Percentiles rank a stretch among this genome's conserved stretches.
Evolutionary conservation across 2,329 filamentous ascomycete species (phyloP).

Genomic region (Dothideomycetes sp.): DNA sequence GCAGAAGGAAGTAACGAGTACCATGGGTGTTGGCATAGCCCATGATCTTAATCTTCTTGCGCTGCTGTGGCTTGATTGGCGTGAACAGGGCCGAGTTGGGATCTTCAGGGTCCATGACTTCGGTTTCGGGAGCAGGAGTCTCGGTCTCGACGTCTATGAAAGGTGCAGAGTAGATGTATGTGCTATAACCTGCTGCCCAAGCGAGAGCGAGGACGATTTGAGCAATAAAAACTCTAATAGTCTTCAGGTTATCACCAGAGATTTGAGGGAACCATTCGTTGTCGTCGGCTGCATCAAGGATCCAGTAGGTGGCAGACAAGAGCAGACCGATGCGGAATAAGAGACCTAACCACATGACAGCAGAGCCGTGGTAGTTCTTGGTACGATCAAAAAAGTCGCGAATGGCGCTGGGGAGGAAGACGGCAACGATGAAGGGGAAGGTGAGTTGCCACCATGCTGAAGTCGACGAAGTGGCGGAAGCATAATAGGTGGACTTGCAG

Average conservation of each 20-base stretch:
- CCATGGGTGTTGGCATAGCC: constrained; percentile 93
- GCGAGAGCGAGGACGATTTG: constrained; percentile 72
- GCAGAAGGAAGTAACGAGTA: constrained; percentile 76
- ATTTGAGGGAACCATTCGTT: constrained; percentile 63
- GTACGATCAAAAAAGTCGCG: constrained; percentile 74
- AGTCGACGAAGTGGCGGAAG: constrained; percentile 81
- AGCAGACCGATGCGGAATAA: constrained; percentile 68
- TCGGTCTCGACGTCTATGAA: constrained; percentile 60
- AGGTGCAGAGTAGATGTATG: constrained; percentile 77
- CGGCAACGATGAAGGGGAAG: constrained; percentile 66
- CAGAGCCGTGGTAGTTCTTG: constrained; percentile 77
- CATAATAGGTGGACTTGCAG: constrained; percentile 92
- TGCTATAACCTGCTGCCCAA: constrained; percentile 73
- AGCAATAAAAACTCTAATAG: constrained; percentile 64
- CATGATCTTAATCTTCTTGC: constrained; percentile 53
- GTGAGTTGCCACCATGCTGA: constrained; percentile 82
- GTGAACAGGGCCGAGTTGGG: constrained; percentile 30
- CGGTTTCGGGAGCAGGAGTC: constrained; percentile 25
- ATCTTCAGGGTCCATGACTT: constrained; percentile 33
- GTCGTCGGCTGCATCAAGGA: constrained; percentile 80
- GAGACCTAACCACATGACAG: constrained; percentile 73
- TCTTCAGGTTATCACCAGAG: constrained; percentile 57
- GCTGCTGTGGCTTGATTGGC: constrained; percentile 25
- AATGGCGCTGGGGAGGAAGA: constrained; percentile 64
- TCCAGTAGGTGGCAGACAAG: constrained; percentile 75